Evolutionary conservation across 805 yeast species (phyloP).

Genomic region (Myxozyma vanderwaltii): DNA sequence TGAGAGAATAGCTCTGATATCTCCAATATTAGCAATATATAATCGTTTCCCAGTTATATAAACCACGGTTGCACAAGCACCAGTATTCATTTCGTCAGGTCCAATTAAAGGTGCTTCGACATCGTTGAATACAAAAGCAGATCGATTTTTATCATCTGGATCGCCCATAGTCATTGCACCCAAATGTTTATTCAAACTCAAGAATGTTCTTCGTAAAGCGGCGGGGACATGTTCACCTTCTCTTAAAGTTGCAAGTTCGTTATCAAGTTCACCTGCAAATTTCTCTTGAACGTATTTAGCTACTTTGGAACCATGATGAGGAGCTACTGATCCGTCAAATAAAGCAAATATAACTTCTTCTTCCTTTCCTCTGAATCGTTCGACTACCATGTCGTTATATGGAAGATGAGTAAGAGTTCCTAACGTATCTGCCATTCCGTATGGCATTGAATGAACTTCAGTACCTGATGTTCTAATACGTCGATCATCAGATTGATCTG

Average conservation of each 20-base stretch:
- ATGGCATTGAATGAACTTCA: conserved; percentile 68
- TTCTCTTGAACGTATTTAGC: conserved; percentile 72
- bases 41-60: conserved; percentile 71
- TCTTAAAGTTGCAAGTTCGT: conserved; percentile 58
- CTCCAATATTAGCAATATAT: conserved; percentile 89
- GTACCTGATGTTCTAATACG: conserved; percentile 92
- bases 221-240: conserved; percentile 59
- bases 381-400: conserved; percentile 81
- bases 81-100: conserved; percentile 74
- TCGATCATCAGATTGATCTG: conserved; percentile 79
- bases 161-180: conserved; percentile 48
- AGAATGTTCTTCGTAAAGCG: conserved; percentile 80
- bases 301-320: conserved; percentile 45
- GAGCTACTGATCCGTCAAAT: conserved; percentile 75
- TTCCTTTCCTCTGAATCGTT: conserved; percentile 81
- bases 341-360: conserved; percentile 79
- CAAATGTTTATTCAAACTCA: conserved; percentile 78
- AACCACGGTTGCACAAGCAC: conserved; percentile 81
- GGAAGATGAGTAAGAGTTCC: conserved; percentile 67
- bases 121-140: conserved; percentile 30
- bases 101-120: conserved; percentile 52
- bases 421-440: conserved; percentile 88
- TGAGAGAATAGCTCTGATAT: conserved; percentile 77
- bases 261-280: conserved; percentile 66
- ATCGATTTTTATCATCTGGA: conserved; percentile 26